A percentile compares a stretch with the other conserved stretches of the same genome.
Conservation (phyloP, 2,329 filamentous ascomycete genomes). For the Ascocoryne sarcoides region DNA sequence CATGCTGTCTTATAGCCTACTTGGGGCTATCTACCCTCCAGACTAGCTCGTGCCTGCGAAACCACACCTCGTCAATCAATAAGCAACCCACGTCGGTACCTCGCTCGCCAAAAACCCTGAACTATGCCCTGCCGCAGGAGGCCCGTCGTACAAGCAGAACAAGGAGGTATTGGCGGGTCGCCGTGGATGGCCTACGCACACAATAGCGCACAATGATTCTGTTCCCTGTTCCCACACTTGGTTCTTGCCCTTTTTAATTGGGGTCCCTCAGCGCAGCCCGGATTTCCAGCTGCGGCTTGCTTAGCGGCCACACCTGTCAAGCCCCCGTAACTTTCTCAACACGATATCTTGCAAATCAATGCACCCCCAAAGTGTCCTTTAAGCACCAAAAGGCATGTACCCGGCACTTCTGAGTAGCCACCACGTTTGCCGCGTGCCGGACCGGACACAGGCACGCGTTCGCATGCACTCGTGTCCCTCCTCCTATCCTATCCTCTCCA, state of each 20-base stretch:
- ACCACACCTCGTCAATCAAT: constrained; percentile 26
- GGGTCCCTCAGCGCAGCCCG: constrained; percentile 9
- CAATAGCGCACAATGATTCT: constrained; percentile 24
- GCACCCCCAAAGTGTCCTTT: constrained; percentile 3
- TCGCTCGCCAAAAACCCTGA: constrained; percentile 20
- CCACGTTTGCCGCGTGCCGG: constrained; percentile 28
- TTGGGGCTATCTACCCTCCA: constrained; percentile 8
- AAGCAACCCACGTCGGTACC: constrained; percentile 15
- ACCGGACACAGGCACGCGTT: constrained; percentile 26
- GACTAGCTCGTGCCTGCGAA: constrained; percentile 22
- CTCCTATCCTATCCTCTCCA: constrained; percentile 4
- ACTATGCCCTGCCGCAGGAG: constrained; percentile 20
- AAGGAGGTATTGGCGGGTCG: constrained; percentile 18
- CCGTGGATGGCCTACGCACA: constrained; percentile 19
- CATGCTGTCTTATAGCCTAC: constrained; percentile 27
- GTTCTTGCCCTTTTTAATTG: background rate
- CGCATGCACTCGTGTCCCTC: constrained; percentile 19
- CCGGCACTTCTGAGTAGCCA: constrained; percentile 18
- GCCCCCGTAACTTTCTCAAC: constrained; percentile 12
- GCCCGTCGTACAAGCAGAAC: constrained; percentile 18
- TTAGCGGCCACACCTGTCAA: constrained; percentile 12
- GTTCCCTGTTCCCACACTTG: constrained; percentile 10
- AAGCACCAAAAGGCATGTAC: constrained; percentile 18
- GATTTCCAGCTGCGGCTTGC: background rate
- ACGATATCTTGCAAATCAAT: constrained; percentile 6